Conservation (phyloP, 768 basidiomycete species). For the Asterophora lycoperdoides region DNA sequence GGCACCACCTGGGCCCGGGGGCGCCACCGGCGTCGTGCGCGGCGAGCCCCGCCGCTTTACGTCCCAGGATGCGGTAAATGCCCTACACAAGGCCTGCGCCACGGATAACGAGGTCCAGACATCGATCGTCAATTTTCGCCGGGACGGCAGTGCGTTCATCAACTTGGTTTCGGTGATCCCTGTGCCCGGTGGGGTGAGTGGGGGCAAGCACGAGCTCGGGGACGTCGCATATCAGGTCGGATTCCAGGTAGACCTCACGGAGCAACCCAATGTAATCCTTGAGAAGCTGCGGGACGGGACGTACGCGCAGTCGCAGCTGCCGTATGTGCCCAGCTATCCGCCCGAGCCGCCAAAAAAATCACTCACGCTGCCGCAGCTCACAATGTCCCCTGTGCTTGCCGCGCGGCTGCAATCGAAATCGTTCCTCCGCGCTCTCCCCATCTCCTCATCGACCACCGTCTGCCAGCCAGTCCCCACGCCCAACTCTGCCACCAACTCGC, state of each 20-base stretch:
- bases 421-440: conserved; percentile 46
- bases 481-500: conserved; percentile 34
- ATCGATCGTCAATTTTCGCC: conserved; percentile 78
- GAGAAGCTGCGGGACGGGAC: conserved; percentile 75
- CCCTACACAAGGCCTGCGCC: conserved; percentile 60
- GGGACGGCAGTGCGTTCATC: conserved; percentile 80
- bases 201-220: conserved; percentile 49
- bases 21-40: conserved; percentile 18
- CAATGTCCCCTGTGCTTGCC: conserved; percentile 51
- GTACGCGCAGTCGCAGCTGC: conserved; percentile 48
- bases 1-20: conserved; percentile 51
- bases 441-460: conserved; percentile 37
- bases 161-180: conserved; percentile 94
- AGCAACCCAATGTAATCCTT: conserved; percentile 81
- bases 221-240: conserved; percentile 87
- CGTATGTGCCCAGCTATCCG: conserved; percentile 31
- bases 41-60: conserved; percentile 52
- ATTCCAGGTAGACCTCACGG: conserved; percentile 91
- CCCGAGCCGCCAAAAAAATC: conserved; percentile 37
- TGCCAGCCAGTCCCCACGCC: conserved; percentile 12
- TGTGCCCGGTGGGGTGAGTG: conserved; percentile 56
- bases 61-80: conserved; percentile 53
- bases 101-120: conserved; percentile 82
- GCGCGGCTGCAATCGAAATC: conserved; percentile 38
- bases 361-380: conserved; percentile 44